Conservation (phyloP, 305 asterid species). For the Fraxinus greggii region DNA sequence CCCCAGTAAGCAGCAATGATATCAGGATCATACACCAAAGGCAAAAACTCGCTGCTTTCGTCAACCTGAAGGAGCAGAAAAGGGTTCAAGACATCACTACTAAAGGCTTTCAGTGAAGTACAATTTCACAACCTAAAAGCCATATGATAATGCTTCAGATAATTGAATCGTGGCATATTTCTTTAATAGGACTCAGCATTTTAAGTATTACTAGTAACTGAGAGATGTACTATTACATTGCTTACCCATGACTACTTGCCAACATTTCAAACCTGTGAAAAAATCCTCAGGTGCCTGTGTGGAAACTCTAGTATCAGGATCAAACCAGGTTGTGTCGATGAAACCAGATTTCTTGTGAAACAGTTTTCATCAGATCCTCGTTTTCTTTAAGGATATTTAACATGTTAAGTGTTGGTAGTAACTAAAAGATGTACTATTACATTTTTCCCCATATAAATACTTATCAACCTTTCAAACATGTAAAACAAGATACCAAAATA, state of each 20-base stretch:
- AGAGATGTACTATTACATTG: not conserved
- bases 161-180: not conserved
- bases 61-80: slow-evolving; percentile 55
- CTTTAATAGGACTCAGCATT: not conserved
- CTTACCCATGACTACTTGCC: not conserved
- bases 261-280: not conserved
- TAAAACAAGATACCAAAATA: not conserved
- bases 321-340: not conserved
- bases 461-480: not conserved
- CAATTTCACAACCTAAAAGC: slow-evolving; percentile 14
- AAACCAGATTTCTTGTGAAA: not conserved
- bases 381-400: not conserved
- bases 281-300: not conserved
- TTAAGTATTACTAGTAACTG: slow-evolving; percentile 2
- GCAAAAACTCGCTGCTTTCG: slow-evolving; percentile 95
- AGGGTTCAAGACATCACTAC: slow-evolving; percentile 16
- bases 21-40: slow-evolving; percentile 84
- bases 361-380: not conserved
- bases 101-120: not conserved
- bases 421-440: not conserved
- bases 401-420: not conserved
- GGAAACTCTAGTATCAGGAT: not conserved
- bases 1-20: slow-evolving; percentile 92
- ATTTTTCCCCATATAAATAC: not conserved
- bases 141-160: not conserved